Percentiles rank a stretch among this genome's conserved stretches.
These are phyloP conservation scores for Cercospora canescens DNA, from an alignment of 2,329 filamentous ascomycete species.

Conservation along the genomic window DNA sequence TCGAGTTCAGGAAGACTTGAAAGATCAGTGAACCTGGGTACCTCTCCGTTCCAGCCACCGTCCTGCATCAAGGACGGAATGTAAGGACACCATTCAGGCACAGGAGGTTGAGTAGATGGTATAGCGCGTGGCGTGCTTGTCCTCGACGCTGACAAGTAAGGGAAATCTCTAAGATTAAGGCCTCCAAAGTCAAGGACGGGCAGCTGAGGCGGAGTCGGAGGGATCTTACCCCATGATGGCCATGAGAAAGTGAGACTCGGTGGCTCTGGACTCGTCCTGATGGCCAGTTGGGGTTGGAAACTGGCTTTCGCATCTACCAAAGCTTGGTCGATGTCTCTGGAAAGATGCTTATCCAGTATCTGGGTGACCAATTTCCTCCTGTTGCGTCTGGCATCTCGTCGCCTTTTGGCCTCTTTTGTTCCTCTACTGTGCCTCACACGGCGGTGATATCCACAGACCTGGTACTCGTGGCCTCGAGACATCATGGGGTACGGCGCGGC, in stretches of 20 bases:
- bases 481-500: slow-evolving; percentile 15
- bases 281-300: slow-evolving; percentile 1
- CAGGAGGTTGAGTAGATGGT: slow-evolving; percentile 9
- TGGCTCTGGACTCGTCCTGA: slow-evolving; percentile 2
- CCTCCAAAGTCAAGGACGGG: slow-evolving; percentile 26
- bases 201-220: slow-evolving; percentile 27
- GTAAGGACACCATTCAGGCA: slow-evolving; percentile 32
- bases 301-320: slow-evolving; percentile 24
- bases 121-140: slow-evolving; percentile 11
- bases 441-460: slow-evolving; percentile 18
- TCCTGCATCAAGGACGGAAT: slow-evolving; percentile 29
- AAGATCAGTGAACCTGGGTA: slow-evolving; percentile 32
- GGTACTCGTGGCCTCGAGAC: slow-evolving; percentile 19
- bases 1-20: slow-evolving; percentile 29
- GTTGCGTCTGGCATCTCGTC: slow-evolving; percentile 33
- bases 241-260: slow-evolving; percentile 1
- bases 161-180: slow-evolving; percentile 24
- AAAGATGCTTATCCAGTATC: slow-evolving; percentile 33
- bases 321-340: slow-evolving; percentile 30
- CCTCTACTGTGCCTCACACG: slow-evolving; percentile 31
- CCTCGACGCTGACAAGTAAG: slow-evolving; percentile 15
- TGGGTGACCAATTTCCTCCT: slow-evolving; percentile 31
- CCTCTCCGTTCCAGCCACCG: slow-evolving; percentile 22
- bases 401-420: slow-evolving; percentile 33
- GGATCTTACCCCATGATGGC: neutral